Evolutionary conservation across 148 eudicot genomes (phyloP), one percentile per base, ranked within the genome.

Genomic region (Drosera capensis): DNA sequence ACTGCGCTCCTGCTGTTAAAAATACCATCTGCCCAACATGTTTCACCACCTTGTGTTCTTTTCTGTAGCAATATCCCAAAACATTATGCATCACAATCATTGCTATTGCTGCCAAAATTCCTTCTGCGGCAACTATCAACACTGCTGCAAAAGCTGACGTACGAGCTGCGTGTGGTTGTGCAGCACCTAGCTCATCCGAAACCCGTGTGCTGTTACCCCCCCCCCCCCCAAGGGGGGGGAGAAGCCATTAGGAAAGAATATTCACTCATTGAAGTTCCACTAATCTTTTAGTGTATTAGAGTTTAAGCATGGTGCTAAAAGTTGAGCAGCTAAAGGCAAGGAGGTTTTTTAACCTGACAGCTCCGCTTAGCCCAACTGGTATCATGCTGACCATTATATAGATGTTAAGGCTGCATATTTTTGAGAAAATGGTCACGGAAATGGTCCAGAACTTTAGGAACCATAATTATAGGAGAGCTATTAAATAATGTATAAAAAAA

Each of bases 291-390:
- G 31, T 5, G 31, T 28, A 28, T 11, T 34, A 15, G n/a, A 34
- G n/a, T 34, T 34, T 3, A 34, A 34, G n/a, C 38, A 5, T 9
- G 13, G 38, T 11, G n/a, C 11, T 2, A 11, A 34, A 13, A 4
- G n/a, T 9, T 9, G 38, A 4, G 13, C 11, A 34, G 38, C 6
- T 9, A 11, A 9, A 15, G 38, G 38, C 9, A 11, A 5, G n/a
- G 14, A 11, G 6, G n/a, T 34, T 13, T 15, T 2, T 11, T 34
- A 3, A 86, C 96, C 93, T 81, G 17, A 78, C 80, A 25, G 87
- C 78, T 52, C 70, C 67, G 31, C 96, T 67, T n/a, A 86, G 76
- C 50, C 96, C 96, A 26, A 56, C 72, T 0, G 96, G 87, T 44
- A 86, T 75, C 82, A 75, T 80, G 83, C 83, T 78, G 20, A 78